These are phyloP conservation scores for Barnettozyma sp. DNA, from an alignment of 805 yeast genomes.

Conservation along the genomic window DNA sequence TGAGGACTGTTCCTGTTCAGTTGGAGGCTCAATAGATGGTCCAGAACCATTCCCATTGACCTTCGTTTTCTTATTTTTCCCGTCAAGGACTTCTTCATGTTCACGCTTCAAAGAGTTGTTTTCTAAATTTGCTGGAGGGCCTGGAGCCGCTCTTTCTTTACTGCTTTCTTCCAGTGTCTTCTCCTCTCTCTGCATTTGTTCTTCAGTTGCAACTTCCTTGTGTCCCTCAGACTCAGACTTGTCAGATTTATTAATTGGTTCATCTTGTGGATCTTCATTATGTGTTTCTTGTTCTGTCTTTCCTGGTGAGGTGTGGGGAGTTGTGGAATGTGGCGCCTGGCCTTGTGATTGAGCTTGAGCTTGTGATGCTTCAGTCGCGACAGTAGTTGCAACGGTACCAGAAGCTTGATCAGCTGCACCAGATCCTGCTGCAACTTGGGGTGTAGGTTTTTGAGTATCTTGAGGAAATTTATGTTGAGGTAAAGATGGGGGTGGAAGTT, in stretches of 20 bases:
- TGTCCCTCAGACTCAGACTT: no score
- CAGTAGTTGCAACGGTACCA: no score
- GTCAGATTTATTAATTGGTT: no score
- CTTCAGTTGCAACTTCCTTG: no score
- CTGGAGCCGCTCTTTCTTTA: background rate
- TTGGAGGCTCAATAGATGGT: no score
- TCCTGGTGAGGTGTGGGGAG: slow-evolving; percentile 24
- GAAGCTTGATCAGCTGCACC: slow-evolving; percentile 15
- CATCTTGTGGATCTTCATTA: no score
- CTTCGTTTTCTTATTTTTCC: slow-evolving; percentile 9
- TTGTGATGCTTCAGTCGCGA: no score
- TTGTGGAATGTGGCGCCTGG: slow-evolving; percentile 22
- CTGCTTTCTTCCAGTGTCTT: background rate
- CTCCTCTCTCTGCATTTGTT: background rate
- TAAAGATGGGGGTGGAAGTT: no score
- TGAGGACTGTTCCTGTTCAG: no score
- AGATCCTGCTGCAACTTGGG: no score
- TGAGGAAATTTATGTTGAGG: slow-evolving; percentile 11
- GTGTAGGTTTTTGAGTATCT: no score
- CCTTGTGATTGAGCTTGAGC: no score
- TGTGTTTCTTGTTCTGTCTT: slow-evolving; percentile 11
- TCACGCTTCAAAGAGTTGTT: slow-evolving; percentile 8
- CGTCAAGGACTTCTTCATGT: slow-evolving; percentile 5
- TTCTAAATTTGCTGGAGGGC: background rate
- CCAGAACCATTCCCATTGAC: slow-evolving; percentile 1